phyloP scores from a whole-genome alignment of 1,284 basidiomycete species.

The Peniophora sp. region DNA sequence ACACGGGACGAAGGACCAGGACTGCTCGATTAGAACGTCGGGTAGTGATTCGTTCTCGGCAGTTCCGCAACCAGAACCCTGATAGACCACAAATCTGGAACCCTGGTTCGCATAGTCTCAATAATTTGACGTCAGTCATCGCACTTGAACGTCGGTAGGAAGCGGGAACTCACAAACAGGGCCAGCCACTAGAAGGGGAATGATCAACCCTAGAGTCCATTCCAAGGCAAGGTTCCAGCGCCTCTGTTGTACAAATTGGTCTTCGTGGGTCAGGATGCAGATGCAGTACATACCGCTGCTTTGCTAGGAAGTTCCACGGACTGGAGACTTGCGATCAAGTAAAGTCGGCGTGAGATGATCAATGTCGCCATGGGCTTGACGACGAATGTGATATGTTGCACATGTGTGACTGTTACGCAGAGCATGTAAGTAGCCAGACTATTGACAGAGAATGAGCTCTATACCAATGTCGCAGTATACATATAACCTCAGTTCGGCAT shows the following conservation, averaged over 20 bases:
- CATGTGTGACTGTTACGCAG: too few relatives aligned
- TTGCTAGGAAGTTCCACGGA: neutral
- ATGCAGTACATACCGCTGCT: neutral
- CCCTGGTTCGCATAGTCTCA: neutral
- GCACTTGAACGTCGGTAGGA: neutral
- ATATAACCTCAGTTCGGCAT: too few relatives aligned
- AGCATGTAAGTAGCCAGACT: too few relatives aligned
- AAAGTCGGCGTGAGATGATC: neutral
- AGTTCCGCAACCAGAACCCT: neutral
- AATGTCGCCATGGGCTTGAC: neutral
- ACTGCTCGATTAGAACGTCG: neutral
- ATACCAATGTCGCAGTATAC: too few relatives aligned
- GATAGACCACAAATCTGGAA: neutral
- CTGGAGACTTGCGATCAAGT: neutral
- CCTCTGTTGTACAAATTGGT: neutral
- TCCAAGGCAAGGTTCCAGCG: neutral
- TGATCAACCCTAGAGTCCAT: neutral
- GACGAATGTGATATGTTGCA: too few relatives aligned
- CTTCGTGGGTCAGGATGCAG: neutral
- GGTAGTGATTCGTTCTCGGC: neutral
- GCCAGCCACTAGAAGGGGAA: neutral
- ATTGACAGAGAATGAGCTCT: too few relatives aligned
- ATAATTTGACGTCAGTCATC: neutral
- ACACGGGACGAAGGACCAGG: neutral
- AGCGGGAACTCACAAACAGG: neutral